Base-by-base conservation (phyloP, 495 filamentous ascomycete species). In the Chaetomidium leptoderma region DNA sequence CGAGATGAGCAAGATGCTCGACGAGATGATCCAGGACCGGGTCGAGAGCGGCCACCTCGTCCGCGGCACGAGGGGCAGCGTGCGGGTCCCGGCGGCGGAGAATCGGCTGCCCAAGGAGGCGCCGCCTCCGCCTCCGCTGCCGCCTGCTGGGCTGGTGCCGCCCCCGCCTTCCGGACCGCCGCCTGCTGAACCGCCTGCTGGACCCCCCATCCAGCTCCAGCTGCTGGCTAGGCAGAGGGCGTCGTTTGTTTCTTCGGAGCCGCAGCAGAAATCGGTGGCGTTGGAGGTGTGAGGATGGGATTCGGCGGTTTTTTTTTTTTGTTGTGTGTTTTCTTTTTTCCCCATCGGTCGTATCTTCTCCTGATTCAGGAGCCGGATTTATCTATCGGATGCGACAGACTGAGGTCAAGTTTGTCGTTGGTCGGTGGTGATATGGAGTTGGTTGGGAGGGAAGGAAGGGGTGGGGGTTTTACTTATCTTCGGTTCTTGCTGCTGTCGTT, bases 1-100 rank as follows among this genome's bases (percentile, higher is more conserved):
- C 61, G 90, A 95, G 70, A 88, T 95, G 80, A 93, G 88, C 53
- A 80, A 84, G 45, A 90, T 96, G 73, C 80, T 96, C 30, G 91
- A 96, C 61, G 88, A 93, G 70, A 96, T 96, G 91, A 93, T 96
- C 57, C 88, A 90, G 69, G 86, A 90, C 66, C 83, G 87, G 21
- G 87, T 92, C 49, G 87, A 91, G 60, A 78, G 77, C 29, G 87
- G 86, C 16, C 79, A 85, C 46, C 62, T 86, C 40, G 74, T 86
- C 27, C 81, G 85, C 53, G 78, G 83, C 42, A 70, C 72, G 32
- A 76, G 83, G 48, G 83, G 83, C 14, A 81, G 79, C 56, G 74
- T 85, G 35, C 73, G 76, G 27, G 53, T 84, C 26, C 74, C 75
- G 16, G 1, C 40, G 19, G 19, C 21, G 3, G 40, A 44, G 17